Base-by-base conservation (phyloP, 805 yeast species). In the Phaffomyces antillensis region DNA sequence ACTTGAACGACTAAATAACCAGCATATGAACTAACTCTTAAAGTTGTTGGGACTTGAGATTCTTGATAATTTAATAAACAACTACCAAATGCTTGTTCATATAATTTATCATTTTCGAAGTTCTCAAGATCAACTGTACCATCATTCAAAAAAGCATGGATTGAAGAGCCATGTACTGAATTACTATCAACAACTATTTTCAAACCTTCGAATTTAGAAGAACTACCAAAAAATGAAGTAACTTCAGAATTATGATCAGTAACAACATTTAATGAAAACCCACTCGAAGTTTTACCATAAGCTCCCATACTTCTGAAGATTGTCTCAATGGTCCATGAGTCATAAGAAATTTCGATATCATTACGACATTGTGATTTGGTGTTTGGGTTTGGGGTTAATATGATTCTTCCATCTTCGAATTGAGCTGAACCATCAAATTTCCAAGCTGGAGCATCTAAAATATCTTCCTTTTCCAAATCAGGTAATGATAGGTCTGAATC, bases 31-130 rank as follows among this genome's bases (percentile, higher is more conserved):
- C 83, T 77, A 13, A 85, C 52, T 62, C 88, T 76, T n/a, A 83
- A 43, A 1, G 86, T 81, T 23, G 76, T 67, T 11, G 95, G 95
- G 7, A 83, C 86, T 49, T 77, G 76, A 0, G 87, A 77, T 53
- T 79, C 81, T 59, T 83, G 82, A 53, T 76, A 85, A 10, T 68
- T 66, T 52, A 80, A 60, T n/a, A 67, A 61, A 64, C 87, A 81
- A 12, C 75, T 68, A 1, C 83, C 84, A 50, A 81, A 66, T 0
- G 77, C 59, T 33, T 56, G 48, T 4, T 58, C 54, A 44, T 66
- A 63, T 10, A 66, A 43, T 4, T 53, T 55, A 4, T 54, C 52
- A 2, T 49, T 49, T 3, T n/a, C 15, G 1, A 28, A 13, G 39
- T 61, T 60, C 37, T 67, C 56, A 12, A 66, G 58, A 11, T 60